Evolutionary conservation across 345 rosid genomes (phyloP).

Genomic region (Camelina neglecta): DNA sequence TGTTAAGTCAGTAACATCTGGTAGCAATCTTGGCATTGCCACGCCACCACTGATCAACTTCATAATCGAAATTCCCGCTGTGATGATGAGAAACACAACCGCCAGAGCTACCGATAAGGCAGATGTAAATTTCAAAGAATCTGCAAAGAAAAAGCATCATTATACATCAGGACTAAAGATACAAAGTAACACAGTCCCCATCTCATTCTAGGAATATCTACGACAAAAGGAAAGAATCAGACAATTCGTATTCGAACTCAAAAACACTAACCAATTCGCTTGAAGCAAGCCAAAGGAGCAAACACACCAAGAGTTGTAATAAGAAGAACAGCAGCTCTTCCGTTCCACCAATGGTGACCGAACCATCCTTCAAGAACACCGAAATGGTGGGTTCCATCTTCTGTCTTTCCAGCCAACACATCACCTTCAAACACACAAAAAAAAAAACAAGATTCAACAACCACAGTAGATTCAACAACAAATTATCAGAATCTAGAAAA

Average conservation of each 20-base stretch:
- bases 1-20: slow-evolving; percentile 66
- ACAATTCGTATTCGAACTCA: background rate
- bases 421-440: slow-evolving; percentile 54
- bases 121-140: slow-evolving; percentile 86
- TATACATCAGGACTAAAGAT: background rate
- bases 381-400: slow-evolving; percentile 73
- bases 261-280: slow-evolving; percentile 67
- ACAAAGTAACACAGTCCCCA: background rate
- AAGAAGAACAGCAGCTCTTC: slow-evolving; percentile 65
- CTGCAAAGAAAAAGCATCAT: slow-evolving; percentile 54
- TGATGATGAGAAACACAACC: slow-evolving; percentile 78
- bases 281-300: slow-evolving; percentile 83
- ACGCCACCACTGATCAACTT: slow-evolving; percentile 72
- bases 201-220: background rate
- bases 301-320: slow-evolving; percentile 71
- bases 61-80: slow-evolving; percentile 69
- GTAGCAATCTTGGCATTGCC: slow-evolving; percentile 82
- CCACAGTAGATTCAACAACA: background rate
- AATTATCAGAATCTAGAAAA: background rate
- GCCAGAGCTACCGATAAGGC: slow-evolving; percentile 87
- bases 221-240: background rate
- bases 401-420: slow-evolving; percentile 82
- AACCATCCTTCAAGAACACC: slow-evolving; percentile 96
- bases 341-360: slow-evolving; percentile 88
- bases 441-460: slow-evolving; percentile 10